These are phyloP conservation scores for Lyophyllum shimeji DNA, from an alignment of 768 basidiomycete species.

Conservation along the genomic window DNA sequence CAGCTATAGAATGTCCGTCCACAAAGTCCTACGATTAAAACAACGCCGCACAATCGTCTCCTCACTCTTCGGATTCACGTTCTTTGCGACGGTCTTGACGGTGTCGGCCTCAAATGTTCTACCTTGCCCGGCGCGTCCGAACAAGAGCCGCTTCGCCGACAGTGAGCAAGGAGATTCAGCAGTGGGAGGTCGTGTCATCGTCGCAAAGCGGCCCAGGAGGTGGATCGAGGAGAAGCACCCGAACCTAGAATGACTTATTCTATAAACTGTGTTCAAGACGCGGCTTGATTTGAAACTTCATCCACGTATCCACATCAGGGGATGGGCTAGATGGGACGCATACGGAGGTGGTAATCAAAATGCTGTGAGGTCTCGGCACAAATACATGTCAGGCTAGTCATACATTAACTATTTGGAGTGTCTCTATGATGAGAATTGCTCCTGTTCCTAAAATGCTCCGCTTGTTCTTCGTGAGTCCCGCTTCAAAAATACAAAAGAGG, in stretches of 20 bases:
- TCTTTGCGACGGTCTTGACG: conserved; percentile 74
- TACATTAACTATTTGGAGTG: conserved; percentile 24
- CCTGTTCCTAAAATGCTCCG: conserved; percentile 51
- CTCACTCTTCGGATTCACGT: conserved; percentile 78
- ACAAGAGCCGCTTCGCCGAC: conserved; percentile 61
- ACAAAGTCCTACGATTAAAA: conserved; percentile 59
- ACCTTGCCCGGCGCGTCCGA: conserved; percentile 74
- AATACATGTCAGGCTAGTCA: conserved; percentile 24
- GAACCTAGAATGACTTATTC: conserved; percentile 22
- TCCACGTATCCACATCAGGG: neutral
- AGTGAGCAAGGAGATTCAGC: conserved; percentile 30
- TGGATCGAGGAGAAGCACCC: conserved; percentile 80
- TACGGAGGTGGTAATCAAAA: conserved; percentile 4
- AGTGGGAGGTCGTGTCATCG: conserved; percentile 41
- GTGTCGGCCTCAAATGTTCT: conserved; percentile 78
- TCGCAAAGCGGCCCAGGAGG: conserved; percentile 61
- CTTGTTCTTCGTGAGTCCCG: conserved; percentile 62
- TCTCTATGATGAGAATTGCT: conserved; percentile 25
- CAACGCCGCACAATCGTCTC: conserved; percentile 75
- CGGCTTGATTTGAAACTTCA: neutral
- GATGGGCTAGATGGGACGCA: neutral
- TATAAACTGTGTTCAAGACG: neutral
- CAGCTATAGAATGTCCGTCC: conserved; percentile 53
- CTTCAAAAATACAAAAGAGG: conserved; percentile 35
- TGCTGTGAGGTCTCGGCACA: conserved; percentile 8